Evolutionary conservation across 768 basidiomycete genomes (phyloP), one percentile per base, ranked within the genome.

Genomic region (Suillus weaverae): DNA sequence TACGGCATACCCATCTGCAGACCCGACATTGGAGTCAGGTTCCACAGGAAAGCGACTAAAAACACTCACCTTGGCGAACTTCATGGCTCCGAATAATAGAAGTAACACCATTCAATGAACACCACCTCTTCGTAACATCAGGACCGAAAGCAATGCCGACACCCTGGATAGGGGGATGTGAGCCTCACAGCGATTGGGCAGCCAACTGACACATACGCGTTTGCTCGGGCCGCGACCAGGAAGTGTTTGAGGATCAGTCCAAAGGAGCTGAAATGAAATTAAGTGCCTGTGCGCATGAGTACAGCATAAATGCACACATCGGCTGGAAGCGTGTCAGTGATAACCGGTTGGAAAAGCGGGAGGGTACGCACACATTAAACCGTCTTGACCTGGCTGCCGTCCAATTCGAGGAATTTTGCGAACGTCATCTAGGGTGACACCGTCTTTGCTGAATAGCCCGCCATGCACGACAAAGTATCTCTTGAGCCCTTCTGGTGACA

Each of bases 71-170:
- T 83, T 95, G 92, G 65, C 97, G 88, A 62, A 99, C 97, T 84
- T 99, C 97, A 74, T 99, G 97, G 69, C 92, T 95, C 57, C 97
- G 91, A 67, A 98, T 90, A 63, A 99, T 83, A 7, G 93, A 94
- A 30, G 94, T 89, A 55, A 98, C 85, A 18, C 88, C 85, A 74
- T 97, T 97, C 33, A 90, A 80, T 43, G 87, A 84, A 73, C 96
- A 97, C 95, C 95, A 98, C 63, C 85, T 79, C 72, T 84, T 86
- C 2, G 95, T 97, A 20, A 98, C 91, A 73, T 97, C 95, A 0
- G 97, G 96, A 18, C 97, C 97, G 76, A 99, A 99, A 5, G 90
- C 87, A 67, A 97, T 89, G 26, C 97, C 97, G 65, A 99, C 95
- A 60, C 97, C 97, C 91, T 94, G 65, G 26, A 63, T 66, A 59